Evolutionary conservation across 129 eudicot genomes (phyloP), one percentile per base, ranked within the genome.

Genomic region (Silybum marianum): DNA sequence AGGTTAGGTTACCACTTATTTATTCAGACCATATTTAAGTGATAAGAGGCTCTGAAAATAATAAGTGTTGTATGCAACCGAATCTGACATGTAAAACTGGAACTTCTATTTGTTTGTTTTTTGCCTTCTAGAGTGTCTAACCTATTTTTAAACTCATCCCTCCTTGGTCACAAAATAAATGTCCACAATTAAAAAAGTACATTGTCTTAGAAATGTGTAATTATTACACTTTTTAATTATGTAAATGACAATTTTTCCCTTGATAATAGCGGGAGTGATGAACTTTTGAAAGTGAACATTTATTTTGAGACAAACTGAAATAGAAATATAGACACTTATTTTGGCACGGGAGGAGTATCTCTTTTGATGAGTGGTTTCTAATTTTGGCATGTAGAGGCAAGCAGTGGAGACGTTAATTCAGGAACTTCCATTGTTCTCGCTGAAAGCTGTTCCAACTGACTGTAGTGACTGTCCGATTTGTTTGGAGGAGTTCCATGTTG

Each of bases 381-480:
- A 36, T 80, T 75, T 71, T 72, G 72, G 81, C 73, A 39, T 72
- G 72, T 89, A 96, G 99, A 93, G 92, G 87, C 97, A 93, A 81
- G 98, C 97, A 30, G 92, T 96, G 62, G 97, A 96, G 81, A 88
- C 91, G 21, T 89, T 96, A 23, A 93, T 96, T 84, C 97, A 88
- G 73, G 93, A 93, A 74, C 99, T 96, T 79, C 99, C 99, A 25
- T 75, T 89, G 84, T 96, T 93, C 86, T 82, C 88, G 77, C 86
- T 96, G 78, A 96, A 96, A 88, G 95, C 99, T 23, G 99, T 96
- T 79, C 99, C 99, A 4, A 93, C 97, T 23, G 99, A 96, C 83
- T 91, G 98, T 82, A 93, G 95, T n/a, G 99, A 96, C 86, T 96
- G 99, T 68, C 99, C 98, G 11, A 96, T 96, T 72, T 96, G 99